Evolutionary conservation across 371 early-diverging fungal genomes (phyloP).

Genomic region (Rhizopus stolonifer): DNA sequence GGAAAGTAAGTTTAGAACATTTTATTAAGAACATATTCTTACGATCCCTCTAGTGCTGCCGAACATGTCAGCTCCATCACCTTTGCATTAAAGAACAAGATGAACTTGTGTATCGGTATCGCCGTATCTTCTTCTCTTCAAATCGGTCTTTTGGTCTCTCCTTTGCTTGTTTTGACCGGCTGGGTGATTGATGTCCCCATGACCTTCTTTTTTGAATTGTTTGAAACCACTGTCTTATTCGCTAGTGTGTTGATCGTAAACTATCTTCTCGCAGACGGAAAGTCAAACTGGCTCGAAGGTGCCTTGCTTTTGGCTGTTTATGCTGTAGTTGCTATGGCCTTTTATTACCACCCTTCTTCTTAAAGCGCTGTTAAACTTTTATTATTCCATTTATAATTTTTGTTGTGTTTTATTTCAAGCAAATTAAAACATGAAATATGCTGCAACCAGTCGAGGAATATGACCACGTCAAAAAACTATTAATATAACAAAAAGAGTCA

Average conservation of each 20-base stretch:
- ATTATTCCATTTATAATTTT: too few relatives aligned
- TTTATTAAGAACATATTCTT: constrained; percentile 42
- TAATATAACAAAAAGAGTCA: too few relatives aligned
- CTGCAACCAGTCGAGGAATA: too few relatives aligned
- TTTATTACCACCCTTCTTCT: constrained; percentile 57
- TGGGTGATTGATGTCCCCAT: constrained; percentile 80
- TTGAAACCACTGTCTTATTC: constrained; percentile 83
- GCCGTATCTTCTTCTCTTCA: constrained; percentile 89
- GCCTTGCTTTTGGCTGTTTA: constrained; percentile 71
- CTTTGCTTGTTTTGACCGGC: constrained; percentile 80
- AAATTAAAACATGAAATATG: not conserved
- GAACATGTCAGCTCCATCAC: constrained; percentile 82
- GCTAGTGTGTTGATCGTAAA: constrained; percentile 81
- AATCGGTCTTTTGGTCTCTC: constrained; percentile 86
- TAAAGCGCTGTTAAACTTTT: not conserved
- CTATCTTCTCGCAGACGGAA: constrained; percentile 73
- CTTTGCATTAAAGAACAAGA: constrained; percentile 84
- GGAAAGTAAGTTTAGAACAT: constrained; percentile 54
- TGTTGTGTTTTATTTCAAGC: not conserved
- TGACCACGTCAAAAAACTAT: too few relatives aligned
- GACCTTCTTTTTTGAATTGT: constrained; percentile 78
- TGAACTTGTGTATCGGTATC: constrained; percentile 85
- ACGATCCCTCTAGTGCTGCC: constrained; percentile 34
- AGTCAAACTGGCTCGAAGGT: constrained; percentile 86
- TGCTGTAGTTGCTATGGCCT: constrained; percentile 72